phyloP scores from a whole-genome alignment of 257 asterid genomes.

The Solanum dulcamara region DNA sequence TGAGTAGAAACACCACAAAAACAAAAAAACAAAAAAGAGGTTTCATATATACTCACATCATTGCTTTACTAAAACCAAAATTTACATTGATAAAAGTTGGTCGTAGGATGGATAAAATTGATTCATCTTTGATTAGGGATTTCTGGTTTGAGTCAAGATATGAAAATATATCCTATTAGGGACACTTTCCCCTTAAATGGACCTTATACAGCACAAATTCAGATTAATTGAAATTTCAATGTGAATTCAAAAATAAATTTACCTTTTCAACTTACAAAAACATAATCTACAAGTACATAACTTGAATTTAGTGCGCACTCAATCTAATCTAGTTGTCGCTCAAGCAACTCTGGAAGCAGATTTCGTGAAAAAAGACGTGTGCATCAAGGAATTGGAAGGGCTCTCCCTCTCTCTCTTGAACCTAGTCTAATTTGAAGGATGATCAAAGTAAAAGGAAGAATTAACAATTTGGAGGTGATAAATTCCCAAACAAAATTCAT shows the following conservation, averaged over 20 bases:
- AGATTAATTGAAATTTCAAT: too few relatives aligned
- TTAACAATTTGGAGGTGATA: not conserved
- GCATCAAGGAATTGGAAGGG: not conserved
- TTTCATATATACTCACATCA: not conserved
- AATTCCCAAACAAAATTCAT: not conserved
- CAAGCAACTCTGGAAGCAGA: not conserved
- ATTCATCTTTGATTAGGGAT: not conserved
- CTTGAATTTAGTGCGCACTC: not conserved
- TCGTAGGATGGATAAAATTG: not conserved
- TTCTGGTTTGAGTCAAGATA: not conserved
- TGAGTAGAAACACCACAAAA: not conserved
- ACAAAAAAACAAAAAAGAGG: not conserved
- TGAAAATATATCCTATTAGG: too few relatives aligned
- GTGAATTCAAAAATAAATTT: too few relatives aligned
- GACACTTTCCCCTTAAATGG: too few relatives aligned
- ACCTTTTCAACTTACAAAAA: too few relatives aligned
- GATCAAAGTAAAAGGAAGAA: not conserved
- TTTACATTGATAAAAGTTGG: too few relatives aligned
- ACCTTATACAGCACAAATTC: too few relatives aligned
- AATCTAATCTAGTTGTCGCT: not conserved
- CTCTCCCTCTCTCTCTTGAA: not conserved
- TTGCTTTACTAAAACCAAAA: not conserved
- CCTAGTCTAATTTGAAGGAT: too few relatives aligned
- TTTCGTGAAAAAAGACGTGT: too few relatives aligned
- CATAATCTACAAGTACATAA: too few relatives aligned